Percentiles rank a stretch among this genome's conserved stretches.
Conservation (phyloP, 2,329 filamentous ascomycete species). For the Curvularia spicifera region DNA sequence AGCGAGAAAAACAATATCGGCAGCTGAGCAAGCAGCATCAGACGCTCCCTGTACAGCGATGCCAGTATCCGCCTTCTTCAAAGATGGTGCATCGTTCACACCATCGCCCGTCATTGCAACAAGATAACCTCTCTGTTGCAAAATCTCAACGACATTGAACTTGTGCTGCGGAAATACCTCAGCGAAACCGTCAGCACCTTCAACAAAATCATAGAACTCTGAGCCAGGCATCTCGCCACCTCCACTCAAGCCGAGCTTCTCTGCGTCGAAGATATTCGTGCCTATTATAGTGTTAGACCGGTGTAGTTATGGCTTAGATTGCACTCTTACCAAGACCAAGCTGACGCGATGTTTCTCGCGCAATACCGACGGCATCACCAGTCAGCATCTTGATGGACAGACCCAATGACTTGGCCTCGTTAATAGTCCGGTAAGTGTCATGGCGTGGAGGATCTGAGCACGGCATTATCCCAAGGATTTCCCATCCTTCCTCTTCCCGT, state of each 20-base stretch:
- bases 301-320: background rate
- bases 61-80: slow-evolving; percentile 96
- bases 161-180: slow-evolving; percentile 96
- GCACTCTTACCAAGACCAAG: slow-evolving; percentile 69
- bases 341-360: slow-evolving; percentile 88
- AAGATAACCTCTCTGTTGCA: slow-evolving; percentile 90
- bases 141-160: slow-evolving; percentile 91
- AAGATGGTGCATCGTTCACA: slow-evolving; percentile 90
- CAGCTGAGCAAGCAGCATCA: slow-evolving; percentile 86
- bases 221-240: slow-evolving; percentile 93
- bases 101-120: slow-evolving; percentile 97
- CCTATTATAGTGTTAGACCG: slow-evolving; percentile 42
- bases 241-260: slow-evolving; percentile 87
- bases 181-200: slow-evolving; percentile 92
- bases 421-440: slow-evolving; percentile 88
- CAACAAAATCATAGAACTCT: slow-evolving; percentile 93
- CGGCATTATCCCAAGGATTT: slow-evolving; percentile 94
- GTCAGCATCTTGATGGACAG: slow-evolving; percentile 96
- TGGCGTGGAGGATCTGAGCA: slow-evolving; percentile 90
- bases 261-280: slow-evolving; percentile 92
- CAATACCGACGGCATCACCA: slow-evolving; percentile 91
- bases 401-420: slow-evolving; percentile 86
- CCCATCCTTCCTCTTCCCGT: slow-evolving; percentile 80
- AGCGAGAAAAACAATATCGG: slow-evolving; percentile 92
- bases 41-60: slow-evolving; percentile 93